phyloP scores from a whole-genome alignment of 1,284 basidiomycete species.

The Ganoderma lucidum region DNA sequence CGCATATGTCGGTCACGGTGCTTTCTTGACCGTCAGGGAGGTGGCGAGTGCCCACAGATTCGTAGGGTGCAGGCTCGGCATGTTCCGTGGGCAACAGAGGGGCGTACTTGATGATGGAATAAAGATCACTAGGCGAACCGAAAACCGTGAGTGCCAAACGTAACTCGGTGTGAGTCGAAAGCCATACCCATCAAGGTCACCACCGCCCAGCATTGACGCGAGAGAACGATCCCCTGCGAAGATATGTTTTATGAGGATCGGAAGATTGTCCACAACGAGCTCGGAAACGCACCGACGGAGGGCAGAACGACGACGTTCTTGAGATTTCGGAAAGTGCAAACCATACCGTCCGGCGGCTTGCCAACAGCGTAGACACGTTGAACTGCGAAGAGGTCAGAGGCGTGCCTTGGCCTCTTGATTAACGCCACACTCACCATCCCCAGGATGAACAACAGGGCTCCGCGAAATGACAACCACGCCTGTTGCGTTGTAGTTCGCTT shows the following conservation, averaged over 20 bases:
- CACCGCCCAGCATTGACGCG: conserved; percentile 74
- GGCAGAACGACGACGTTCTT: conserved; percentile 81
- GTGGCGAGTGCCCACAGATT: conserved; percentile 39
- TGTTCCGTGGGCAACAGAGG: conserved; percentile 60
- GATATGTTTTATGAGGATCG: not conserved
- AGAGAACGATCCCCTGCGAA: conserved; percentile 64
- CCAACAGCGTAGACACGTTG: conserved; percentile 78
- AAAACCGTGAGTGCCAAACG: conserved; percentile 2
- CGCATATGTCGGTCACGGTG: conserved; percentile 77
- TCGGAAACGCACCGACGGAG: conserved; percentile 56
- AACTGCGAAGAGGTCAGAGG: conserved; percentile 47
- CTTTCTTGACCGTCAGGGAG: conserved; percentile 60
- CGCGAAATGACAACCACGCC: conserved; percentile 63
- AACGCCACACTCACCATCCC: conserved; percentile 59
- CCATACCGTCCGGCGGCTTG: conserved; percentile 61
- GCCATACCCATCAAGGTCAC: conserved; percentile 77
- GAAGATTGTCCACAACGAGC: not conserved
- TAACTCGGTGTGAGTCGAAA: conserved; percentile 17
- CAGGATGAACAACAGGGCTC: conserved; percentile 75
- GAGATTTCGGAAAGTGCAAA: conserved; percentile 68
- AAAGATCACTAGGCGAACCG: conserved; percentile 41
- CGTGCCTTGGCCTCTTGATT: not conserved
- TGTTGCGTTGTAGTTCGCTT: conserved; percentile 11
- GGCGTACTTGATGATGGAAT: conserved; percentile 46
- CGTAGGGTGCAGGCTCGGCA: conserved; percentile 63